Evolutionary conservation across 2,329 filamentous ascomycete genomes (phyloP).

Genomic region (Paraconiothyrium brasiliense): DNA sequence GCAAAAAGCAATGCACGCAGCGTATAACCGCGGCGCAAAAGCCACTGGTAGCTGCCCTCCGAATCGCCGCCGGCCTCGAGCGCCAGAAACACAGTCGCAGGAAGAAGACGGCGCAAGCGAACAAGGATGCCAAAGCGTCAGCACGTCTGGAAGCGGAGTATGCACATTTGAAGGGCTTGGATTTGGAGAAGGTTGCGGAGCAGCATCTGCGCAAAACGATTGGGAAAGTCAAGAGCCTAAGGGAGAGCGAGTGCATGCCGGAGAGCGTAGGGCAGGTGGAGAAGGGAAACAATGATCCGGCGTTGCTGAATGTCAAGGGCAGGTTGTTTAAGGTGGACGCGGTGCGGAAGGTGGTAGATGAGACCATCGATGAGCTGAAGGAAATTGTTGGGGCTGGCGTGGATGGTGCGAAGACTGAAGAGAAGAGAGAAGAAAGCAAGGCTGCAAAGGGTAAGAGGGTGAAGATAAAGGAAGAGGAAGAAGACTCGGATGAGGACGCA

Average conservation of each 20-base stretch:
- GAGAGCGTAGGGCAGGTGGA: conserved; percentile 46
- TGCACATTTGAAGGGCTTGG: conserved; percentile 65
- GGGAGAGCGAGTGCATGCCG: conserved; percentile 60
- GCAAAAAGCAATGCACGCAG: conserved; percentile 45
- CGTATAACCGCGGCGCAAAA: conserved; percentile 64
- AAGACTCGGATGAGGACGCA: conserved; percentile 20
- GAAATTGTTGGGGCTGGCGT: conserved; percentile 39
- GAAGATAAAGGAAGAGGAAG: conserved; percentile 25
- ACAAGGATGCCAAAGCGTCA: conserved; percentile 59
- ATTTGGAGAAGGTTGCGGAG: conserved; percentile 60
- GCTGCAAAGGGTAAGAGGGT: conserved; percentile 27
- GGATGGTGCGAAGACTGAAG: conserved; percentile 16
- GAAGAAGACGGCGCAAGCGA: conserved; percentile 62
- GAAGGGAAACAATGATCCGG: conserved; percentile 53
- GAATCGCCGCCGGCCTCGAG: conserved; percentile 78
- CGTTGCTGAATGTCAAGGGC: conserved; percentile 66
- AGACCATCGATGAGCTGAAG: conserved; percentile 55
- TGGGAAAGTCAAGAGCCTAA: conserved; percentile 65
- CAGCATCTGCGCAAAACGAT: conserved; percentile 67
- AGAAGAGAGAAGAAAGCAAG: conserved; percentile 19
- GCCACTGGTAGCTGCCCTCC: conserved; percentile 70
- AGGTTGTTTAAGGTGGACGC: conserved; percentile 68
- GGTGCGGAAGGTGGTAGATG: conserved; percentile 64
- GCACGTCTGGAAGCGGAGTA: conserved; percentile 71
- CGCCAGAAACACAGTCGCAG: conserved; percentile 76